A percentile compares a stretch with the other conserved stretches of the same genome.
These are phyloP conservation scores for Quercus ilex DNA, from an alignment of 306 rosid genomes.

Conservation along the genomic window DNA sequence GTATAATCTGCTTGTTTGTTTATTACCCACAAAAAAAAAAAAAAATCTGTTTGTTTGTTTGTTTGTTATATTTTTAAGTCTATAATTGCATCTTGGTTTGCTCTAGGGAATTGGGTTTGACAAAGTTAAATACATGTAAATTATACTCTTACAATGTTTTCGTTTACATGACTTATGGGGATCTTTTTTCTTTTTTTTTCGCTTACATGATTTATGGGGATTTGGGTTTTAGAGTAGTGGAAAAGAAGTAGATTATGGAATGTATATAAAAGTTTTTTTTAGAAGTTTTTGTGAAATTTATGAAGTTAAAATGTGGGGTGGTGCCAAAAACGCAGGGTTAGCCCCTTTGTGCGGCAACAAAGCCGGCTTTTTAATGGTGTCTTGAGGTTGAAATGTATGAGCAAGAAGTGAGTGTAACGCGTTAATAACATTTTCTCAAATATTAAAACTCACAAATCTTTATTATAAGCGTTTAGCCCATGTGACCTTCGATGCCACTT, in stretches of 20 bases:
- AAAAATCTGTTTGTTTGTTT: not conserved
- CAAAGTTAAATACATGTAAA: conserved; percentile 11
- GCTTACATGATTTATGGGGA: not conserved
- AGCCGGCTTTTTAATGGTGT: conserved; percentile 48
- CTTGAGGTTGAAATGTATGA: conserved; percentile 34
- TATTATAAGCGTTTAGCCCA: conserved; percentile 42
- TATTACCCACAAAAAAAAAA: not conserved
- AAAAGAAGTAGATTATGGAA: not conserved
- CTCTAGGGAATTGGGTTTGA: conserved; percentile 25
- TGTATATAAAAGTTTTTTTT: not conserved
- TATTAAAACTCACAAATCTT: not conserved
- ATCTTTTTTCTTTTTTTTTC: too few species aligned
- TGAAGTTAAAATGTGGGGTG: not conserved
- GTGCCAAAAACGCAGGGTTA: conserved; percentile 65
- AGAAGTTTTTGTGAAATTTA: not conserved
- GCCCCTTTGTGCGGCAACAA: conserved; percentile 58
- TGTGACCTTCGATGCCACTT: conserved; percentile 74
- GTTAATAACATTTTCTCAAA: conserved; percentile 17
- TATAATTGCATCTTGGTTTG: conserved; percentile 6
- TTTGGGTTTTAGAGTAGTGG: not conserved
- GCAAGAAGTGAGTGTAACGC: conserved; percentile 40
- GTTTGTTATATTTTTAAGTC: not conserved
- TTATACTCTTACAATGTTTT: not conserved
- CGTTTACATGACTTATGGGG: not conserved
- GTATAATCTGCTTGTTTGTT: conserved; percentile 25